Base-by-base conservation (phyloP, 2,329 filamentous ascomycete species). In the Ophiostoma angusticollis region DNA sequence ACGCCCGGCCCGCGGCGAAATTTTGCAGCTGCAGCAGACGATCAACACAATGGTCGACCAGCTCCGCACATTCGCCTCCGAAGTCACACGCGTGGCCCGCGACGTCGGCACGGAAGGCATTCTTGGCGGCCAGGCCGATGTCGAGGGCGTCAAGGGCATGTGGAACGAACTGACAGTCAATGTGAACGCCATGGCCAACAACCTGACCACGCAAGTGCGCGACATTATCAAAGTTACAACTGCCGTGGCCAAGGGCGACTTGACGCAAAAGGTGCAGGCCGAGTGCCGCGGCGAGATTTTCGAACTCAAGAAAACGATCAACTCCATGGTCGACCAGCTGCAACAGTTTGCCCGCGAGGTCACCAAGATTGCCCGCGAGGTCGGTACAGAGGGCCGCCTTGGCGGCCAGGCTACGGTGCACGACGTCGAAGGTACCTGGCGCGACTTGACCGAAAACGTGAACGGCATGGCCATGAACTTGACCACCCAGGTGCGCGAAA, bases 381-480 rank as follows among this genome's bases (percentile, higher is more conserved):
- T 96, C 68, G 89, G 89, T 44, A 96, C 91, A 1, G 89, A 98
- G 59, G 89, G 89, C 52, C 78, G 86, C 46, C 72, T 98, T 13
- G 89, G 91, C 56, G 89, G 91, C 9, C 91, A 98, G 60, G 89
- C 91, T 35, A 91, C 86, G 16, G 84, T 96, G 6, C 89, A 94
- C 55, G 89, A 94, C 57, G 91, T 96, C 23, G 84, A 94, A 61
- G 89, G 89, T 47, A 96, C 93, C 37, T 96, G 91, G 89, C 84
- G 86, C 54, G 86, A 95, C 57, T 68, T 98, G 46, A 98, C 89
- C 3, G 82, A 89, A 54, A 87, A 87, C 47, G 89, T 98, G 62
- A 98, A 98, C 62, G 83, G 87, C 50, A 96, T 98, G 89, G 89
- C 89, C 55, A 93, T 91, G 72, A 98, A 96, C 58, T 66, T 98